Percentiles rank a stretch among this genome's conserved stretches.
Conservation (phyloP, 108 stramenopile genomes). For the Skeletonema tropicum region DNA sequence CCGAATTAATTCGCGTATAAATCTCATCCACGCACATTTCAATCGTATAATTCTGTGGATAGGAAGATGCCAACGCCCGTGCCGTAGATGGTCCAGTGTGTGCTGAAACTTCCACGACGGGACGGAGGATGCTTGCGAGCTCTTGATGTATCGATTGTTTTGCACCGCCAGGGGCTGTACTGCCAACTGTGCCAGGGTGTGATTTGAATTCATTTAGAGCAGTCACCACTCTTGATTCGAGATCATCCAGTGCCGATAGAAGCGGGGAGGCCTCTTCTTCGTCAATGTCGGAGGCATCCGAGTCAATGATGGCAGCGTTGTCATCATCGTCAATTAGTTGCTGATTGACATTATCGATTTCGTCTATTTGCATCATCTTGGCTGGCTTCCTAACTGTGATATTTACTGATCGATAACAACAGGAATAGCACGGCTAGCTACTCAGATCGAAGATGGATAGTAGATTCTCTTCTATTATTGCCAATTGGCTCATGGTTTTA, state of each 20-base stretch:
- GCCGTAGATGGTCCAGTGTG: constrained; percentile 81
- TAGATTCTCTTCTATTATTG: no score
- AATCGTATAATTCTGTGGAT: constrained; percentile 47
- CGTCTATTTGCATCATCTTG: constrained; percentile 36
- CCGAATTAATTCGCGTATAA: constrained; percentile 70
- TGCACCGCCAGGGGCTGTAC: not conserved
- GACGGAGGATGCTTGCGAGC: constrained; percentile 65
- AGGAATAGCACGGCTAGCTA: not conserved
- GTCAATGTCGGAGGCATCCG: constrained; percentile 42
- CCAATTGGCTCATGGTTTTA: no score
- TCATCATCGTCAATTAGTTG: constrained; percentile 62
- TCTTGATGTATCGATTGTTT: constrained; percentile 67
- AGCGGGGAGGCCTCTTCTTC: constrained; percentile 72
- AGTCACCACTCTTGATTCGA: constrained; percentile 73
- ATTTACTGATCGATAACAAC: not conserved
- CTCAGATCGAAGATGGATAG: not conserved
- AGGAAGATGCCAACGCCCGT: constrained; percentile 49
- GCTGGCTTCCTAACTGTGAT: not conserved
- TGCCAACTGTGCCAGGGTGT: constrained; percentile 56
- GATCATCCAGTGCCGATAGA: constrained; percentile 73
- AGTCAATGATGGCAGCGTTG: constrained; percentile 65
- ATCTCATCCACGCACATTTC: constrained; percentile 79
- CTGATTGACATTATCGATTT: constrained; percentile 5
- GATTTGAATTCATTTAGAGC: constrained; percentile 78
- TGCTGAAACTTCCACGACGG: constrained; percentile 80